Base-by-base conservation (phyloP, 805 yeast species). In the Tetrapisispora nanseiensis region DNA sequence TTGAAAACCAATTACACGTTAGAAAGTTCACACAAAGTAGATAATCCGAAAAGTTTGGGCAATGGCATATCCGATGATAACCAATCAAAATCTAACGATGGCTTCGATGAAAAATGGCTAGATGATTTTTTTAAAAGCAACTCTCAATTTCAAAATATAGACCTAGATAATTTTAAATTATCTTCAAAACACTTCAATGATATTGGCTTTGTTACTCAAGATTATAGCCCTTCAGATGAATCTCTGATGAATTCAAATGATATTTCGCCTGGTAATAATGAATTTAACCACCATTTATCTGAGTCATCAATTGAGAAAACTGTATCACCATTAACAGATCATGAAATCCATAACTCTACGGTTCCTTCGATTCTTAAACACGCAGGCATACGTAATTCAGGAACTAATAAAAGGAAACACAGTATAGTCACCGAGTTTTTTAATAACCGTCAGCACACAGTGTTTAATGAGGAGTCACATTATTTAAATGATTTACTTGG, bases 371-470 rank as follows among this genome's bases (percentile, higher is more conserved):
- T 5, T 13, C 12, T 20, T 6, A 8, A 20, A 2, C 11, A 6
- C 9, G 18, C 10, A 19, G 16, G 10, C 13, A 13, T 16, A 31
- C 33, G 16, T 13, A 33, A 33, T 23, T 11, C 16, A 18, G 16
- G 16, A 29, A 29, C 6, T 20, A 20, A 20, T 3, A 31, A 34
- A 15, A 29, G 40, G 15, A 30, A 15, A 39, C 69, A 55, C 30
- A 27, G 41, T 28, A 82, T 80, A 43, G 71, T 81, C 11, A 71
- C 81, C 7, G 71, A 72, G 15, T 65, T 79, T 30, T 81, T 81
- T 58, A 72, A 80, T 51, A 68, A 77, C 1, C 67, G 86, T 48
- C 89, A 82, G 57, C 65, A 75, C 37, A 85, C 79, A 54, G 62
- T 80, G 48, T 76, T 40, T 39, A 28, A 33, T 33, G 24, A 37